A percentile compares a stretch with the other conserved stretches of the same genome.
Evolutionary conservation across 352 stramenopile species (phyloP).

Genomic region (Globisporangium heterothallicum): DNA sequence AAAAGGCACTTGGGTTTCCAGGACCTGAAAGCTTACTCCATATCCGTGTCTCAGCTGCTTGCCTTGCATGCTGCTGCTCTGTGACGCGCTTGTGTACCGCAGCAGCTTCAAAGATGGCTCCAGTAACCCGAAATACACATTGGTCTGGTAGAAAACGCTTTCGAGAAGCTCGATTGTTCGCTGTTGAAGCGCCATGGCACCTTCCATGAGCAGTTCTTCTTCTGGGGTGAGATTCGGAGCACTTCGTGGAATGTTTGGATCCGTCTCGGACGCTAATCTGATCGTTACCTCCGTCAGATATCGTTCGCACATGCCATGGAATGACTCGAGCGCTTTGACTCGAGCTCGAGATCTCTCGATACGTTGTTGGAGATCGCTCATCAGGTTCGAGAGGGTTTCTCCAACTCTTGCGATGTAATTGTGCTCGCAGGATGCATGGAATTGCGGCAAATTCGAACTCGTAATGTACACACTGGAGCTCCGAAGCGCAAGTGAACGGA

Average conservation of each 20-base stretch:
- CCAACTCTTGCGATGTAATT: conserved; percentile 43
- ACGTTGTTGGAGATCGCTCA: conserved; percentile 27
- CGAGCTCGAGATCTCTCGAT: conserved; percentile 39
- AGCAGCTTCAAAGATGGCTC: conserved; percentile 44
- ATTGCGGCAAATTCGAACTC: conserved; percentile 27
- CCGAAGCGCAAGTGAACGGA: conserved; percentile 22
- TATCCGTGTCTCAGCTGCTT: conserved; percentile 54
- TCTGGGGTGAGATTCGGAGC: conserved; percentile 23
- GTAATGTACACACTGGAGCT: conserved; percentile 34
- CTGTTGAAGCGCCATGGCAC: conserved; percentile 27
- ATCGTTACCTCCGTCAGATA: conserved; percentile 4
- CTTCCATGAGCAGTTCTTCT: conserved; percentile 45
- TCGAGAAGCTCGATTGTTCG: conserved; percentile 31
- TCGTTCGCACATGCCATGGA: conserved; percentile 27
- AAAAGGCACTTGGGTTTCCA: conserved; percentile 35
- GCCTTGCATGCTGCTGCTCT: conserved; percentile 43
- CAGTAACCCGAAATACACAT: conserved; percentile 61
- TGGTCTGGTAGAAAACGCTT: conserved; percentile 22
- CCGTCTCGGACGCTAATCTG: neutral
- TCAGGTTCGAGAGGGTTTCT: conserved; percentile 24
- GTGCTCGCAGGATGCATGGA: conserved; percentile 42
- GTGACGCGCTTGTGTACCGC: conserved; percentile 47
- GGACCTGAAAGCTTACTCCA: conserved; percentile 48
- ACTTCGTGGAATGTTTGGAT: neutral
- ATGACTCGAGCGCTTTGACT: conserved; percentile 17